A percentile compares a stretch with the other conserved stretches of the same genome.
Evolutionary conservation across 352 stramenopile genomes (phyloP).

Genomic region (Phytophthora uliginosa): DNA sequence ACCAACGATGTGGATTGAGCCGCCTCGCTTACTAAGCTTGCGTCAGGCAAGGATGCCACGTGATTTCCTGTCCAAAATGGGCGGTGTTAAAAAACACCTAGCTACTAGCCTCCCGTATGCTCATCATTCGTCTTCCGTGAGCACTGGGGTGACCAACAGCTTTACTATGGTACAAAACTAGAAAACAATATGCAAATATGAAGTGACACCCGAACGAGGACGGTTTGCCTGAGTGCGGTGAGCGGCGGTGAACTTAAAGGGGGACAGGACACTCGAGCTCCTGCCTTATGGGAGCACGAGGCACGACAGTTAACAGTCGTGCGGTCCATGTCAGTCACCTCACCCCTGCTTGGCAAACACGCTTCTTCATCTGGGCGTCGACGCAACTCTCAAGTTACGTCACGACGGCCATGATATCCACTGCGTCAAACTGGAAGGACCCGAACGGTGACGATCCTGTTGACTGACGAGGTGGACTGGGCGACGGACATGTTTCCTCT

Average conservation of each 20-base stretch:
- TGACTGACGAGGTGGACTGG: slow-evolving; percentile 52
- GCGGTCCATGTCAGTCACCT: slow-evolving; percentile 17
- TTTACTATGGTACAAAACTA: slow-evolving; percentile 80
- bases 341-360: slow-evolving; percentile 16
- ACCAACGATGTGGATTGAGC: neutral
- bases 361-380: slow-evolving; percentile 34
- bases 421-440: slow-evolving; percentile 84
- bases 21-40: neutral
- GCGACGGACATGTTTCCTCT: slow-evolving; percentile 51
- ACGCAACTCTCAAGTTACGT: slow-evolving; percentile 56
- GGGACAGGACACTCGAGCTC: slow-evolving; percentile 26
- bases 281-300: slow-evolving; percentile 40
- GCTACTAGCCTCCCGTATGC: slow-evolving; percentile 35
- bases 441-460: slow-evolving; percentile 53
- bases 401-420: slow-evolving; percentile 92
- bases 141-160: slow-evolving; percentile 26
- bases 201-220: slow-evolving; percentile 36
- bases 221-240: slow-evolving; percentile 18
- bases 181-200: slow-evolving; percentile 54
- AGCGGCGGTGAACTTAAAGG: slow-evolving; percentile 13
- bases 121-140: slow-evolving; percentile 12
- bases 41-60: neutral
- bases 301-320: slow-evolving; percentile 23
- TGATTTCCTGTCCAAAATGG: slow-evolving; percentile 45
- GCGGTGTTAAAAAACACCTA: slow-evolving; percentile 93